phyloP scores from a whole-genome alignment of 495 filamentous ascomycete species.

The Margaritispora aquatica region DNA sequence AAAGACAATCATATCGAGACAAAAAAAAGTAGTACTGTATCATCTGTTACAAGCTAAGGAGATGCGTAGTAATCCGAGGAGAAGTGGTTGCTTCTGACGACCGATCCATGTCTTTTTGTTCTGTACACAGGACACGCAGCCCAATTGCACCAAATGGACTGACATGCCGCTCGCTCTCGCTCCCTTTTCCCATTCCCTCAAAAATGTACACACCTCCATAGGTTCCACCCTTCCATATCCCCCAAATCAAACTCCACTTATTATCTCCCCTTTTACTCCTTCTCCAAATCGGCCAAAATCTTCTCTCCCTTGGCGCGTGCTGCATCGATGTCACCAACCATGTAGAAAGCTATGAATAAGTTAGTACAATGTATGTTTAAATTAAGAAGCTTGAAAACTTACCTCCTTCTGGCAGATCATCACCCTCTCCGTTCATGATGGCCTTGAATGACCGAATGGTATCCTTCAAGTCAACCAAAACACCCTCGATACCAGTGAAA shows the following conservation, averaged over 20 bases:
- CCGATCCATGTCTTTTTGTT: constrained; percentile 5
- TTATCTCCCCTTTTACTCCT: not conserved
- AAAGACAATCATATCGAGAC: too few species aligned
- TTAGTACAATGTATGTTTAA: not conserved
- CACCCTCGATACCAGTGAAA: constrained; percentile 97
- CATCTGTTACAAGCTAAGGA: constrained; percentile 9
- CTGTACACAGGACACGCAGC: not conserved
- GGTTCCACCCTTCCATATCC: too few species aligned
- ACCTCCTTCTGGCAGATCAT: constrained; percentile 83
- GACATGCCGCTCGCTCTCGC: not conserved
- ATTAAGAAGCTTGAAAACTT: constrained; percentile 47
- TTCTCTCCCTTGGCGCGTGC: constrained; percentile 97
- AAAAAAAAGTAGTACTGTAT: constrained; percentile 1
- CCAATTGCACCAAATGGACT: not conserved
- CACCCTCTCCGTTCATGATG: constrained; percentile 91
- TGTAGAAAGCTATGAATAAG: constrained; percentile 5
- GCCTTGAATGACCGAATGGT: constrained; percentile 96
- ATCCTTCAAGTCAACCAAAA: constrained; percentile 95
- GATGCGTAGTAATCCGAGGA: not conserved
- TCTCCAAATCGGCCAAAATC: constrained; percentile 86
- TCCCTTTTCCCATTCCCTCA: not conserved
- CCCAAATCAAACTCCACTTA: not conserved
- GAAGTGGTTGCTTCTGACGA: not conserved
- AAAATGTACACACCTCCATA: not conserved
- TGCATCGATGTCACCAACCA: constrained; percentile 90